phyloP scores from a whole-genome alignment of 2,329 filamentous ascomycete species.

The Aspergillaceae sp. region DNA sequence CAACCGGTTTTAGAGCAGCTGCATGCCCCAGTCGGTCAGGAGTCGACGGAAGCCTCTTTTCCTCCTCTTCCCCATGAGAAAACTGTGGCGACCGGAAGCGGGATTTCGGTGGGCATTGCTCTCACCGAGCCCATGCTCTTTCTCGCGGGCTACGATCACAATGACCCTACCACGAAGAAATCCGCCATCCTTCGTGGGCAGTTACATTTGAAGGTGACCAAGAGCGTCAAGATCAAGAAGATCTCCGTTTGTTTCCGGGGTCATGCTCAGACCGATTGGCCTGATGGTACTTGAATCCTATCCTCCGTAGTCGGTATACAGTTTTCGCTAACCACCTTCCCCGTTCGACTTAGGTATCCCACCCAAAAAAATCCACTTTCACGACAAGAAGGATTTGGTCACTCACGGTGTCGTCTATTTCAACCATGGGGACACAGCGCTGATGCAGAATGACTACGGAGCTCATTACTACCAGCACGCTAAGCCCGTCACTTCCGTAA shows the following conservation, averaged over 20 bases:
- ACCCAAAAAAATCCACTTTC: slow-evolving; percentile 71
- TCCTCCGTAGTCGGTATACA: neutral
- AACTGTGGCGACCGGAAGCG: slow-evolving; percentile 41
- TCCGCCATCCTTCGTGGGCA: slow-evolving; percentile 81
- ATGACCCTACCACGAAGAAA: slow-evolving; percentile 49
- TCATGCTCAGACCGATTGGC: slow-evolving; percentile 85
- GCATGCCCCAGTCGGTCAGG: slow-evolving; percentile 14
- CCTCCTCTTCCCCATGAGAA: slow-evolving; percentile 37
- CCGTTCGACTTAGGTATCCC: slow-evolving; percentile 56
- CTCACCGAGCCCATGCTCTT: slow-evolving; percentile 42
- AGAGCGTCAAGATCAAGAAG: slow-evolving; percentile 87
- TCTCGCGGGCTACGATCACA: slow-evolving; percentile 42
- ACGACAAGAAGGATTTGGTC: slow-evolving; percentile 75
- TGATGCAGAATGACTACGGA: slow-evolving; percentile 52
- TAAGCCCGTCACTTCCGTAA: slow-evolving; percentile 21
- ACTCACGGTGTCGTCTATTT: slow-evolving; percentile 91
- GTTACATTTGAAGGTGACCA: slow-evolving; percentile 71
- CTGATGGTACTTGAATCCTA: slow-evolving; percentile 53
- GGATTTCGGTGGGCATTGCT: slow-evolving; percentile 39
- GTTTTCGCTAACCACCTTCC: slow-evolving; percentile 2
- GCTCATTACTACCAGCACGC: slow-evolving; percentile 55
- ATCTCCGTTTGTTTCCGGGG: slow-evolving; percentile 80
- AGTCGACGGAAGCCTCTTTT: slow-evolving; percentile 20
- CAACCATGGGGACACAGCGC: slow-evolving; percentile 46
- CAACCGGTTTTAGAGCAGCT: slow-evolving; percentile 14